Conservation (phyloP, 2,329 filamentous ascomycete species). For the Diaporthe capsici region DNA sequence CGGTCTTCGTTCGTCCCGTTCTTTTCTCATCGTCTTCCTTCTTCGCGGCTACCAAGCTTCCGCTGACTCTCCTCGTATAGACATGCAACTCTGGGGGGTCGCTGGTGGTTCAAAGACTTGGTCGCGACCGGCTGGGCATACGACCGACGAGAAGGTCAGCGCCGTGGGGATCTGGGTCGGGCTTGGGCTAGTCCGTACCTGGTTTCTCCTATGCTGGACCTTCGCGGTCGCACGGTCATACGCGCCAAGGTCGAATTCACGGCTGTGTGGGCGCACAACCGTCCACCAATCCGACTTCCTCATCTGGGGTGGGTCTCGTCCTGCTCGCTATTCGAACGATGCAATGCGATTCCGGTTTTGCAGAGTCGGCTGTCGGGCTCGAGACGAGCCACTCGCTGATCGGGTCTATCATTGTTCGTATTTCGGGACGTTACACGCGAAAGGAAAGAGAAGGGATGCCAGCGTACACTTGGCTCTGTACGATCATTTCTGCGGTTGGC, state of each 20-base stretch:
- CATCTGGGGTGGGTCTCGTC: neutral
- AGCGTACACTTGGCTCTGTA: conserved; percentile 32
- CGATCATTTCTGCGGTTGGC: conserved; percentile 37
- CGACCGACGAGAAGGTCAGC: neutral
- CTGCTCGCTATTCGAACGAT: neutral
- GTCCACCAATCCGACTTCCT: conserved; percentile 36
- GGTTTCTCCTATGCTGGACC: conserved; percentile 29
- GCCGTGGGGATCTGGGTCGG: conserved; percentile 32
- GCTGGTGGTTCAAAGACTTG: neutral
- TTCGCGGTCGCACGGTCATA: conserved; percentile 21
- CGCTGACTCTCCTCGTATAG: neutral
- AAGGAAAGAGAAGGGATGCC: conserved; percentile 5
- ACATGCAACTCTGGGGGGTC: neutral
- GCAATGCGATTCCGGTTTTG: conserved; percentile 29
- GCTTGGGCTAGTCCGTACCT: conserved; percentile 20
- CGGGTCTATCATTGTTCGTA: conserved; percentile 38
- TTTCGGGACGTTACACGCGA: conserved; percentile 1
- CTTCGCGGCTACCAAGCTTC: neutral
- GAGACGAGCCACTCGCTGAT: conserved; percentile 33
- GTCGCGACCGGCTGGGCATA: neutral
- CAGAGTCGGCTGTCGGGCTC: conserved; percentile 14
- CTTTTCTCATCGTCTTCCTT: too few relatives aligned
- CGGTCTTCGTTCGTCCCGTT: neutral
- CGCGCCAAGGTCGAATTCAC: conserved; percentile 5
- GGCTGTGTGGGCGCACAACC: conserved; percentile 14